Conservation (phyloP, 1,284 basidiomycete genomes). For the Fomitopsis palustris region DNA sequence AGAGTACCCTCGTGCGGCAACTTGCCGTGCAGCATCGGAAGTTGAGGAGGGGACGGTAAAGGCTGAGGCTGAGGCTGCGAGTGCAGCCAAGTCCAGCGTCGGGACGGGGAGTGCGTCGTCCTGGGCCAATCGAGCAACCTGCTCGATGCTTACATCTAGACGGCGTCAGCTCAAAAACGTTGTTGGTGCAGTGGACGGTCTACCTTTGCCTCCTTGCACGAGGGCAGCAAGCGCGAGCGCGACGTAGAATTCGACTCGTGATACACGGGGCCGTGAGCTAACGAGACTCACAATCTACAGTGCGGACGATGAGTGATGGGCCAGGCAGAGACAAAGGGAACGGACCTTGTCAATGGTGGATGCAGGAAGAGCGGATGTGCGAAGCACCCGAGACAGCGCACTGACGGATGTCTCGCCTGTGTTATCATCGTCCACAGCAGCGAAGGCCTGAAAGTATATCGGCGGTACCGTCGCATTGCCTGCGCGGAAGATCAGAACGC, state of each 20-base stretch:
- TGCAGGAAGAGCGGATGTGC: slow-evolving; percentile 75
- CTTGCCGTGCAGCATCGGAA: slow-evolving; percentile 32
- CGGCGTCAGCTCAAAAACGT: no score
- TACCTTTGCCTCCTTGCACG: slow-evolving; percentile 80
- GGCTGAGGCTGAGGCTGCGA: slow-evolving; percentile 49
- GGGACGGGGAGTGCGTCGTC: slow-evolving; percentile 71
- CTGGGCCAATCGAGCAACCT: slow-evolving; percentile 68
- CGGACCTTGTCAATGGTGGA: slow-evolving; percentile 77
- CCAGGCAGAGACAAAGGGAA: neutral
- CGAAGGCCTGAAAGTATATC: slow-evolving; percentile 72
- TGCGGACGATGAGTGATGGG: neutral
- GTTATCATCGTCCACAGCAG: slow-evolving; percentile 62
- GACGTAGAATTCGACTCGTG: slow-evolving; percentile 85
- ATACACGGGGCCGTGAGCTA: slow-evolving; percentile 72
- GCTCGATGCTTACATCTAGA: slow-evolving; percentile 76
- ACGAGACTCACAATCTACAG: slow-evolving; percentile 79
- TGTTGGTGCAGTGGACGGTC: slow-evolving; percentile 6
- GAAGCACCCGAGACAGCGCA: slow-evolving; percentile 73
- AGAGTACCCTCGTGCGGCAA: slow-evolving; percentile 42
- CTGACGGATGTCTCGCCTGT: slow-evolving; percentile 78
- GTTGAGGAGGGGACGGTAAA: slow-evolving; percentile 37
- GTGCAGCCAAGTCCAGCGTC: slow-evolving; percentile 56
- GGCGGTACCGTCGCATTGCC: slow-evolving; percentile 78
- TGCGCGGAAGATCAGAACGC: slow-evolving; percentile 23
- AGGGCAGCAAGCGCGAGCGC: slow-evolving; percentile 83